A percentile compares a stretch with the other conserved stretches of the same genome.
Evolutionary conservation across 108 stramenopile genomes (phyloP).

Genomic region (Skeletonema tropicum): DNA sequence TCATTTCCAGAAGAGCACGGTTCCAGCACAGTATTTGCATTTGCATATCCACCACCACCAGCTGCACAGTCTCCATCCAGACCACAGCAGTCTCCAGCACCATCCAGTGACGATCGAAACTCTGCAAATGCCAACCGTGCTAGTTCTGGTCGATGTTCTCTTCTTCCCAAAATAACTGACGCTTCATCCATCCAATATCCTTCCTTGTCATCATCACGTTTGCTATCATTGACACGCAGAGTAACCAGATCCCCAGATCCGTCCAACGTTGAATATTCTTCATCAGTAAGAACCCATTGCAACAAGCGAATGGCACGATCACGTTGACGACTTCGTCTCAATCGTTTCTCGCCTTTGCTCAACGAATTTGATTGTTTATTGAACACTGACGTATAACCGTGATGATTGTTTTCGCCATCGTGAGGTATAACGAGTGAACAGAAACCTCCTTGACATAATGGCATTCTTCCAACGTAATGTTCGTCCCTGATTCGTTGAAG

Average conservation of each 20-base stretch:
- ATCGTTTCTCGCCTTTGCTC: conserved; percentile 44
- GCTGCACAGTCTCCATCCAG: conserved; percentile 10
- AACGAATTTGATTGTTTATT: conserved; percentile 2
- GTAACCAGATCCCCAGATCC: conserved; percentile 47
- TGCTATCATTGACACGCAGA: conserved; percentile 13
- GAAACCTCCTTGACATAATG: conserved; percentile 35
- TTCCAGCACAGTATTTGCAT: conserved; percentile 5
- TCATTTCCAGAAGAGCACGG: conserved; percentile 10
- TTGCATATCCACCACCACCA: not conserved
- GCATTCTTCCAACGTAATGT: not conserved
- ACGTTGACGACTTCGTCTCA: conserved; percentile 37
- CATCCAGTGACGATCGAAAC: conserved; percentile 22
- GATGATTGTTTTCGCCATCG: conserved; percentile 4
- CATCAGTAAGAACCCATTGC: conserved; percentile 39
- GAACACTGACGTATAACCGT: conserved; percentile 14
- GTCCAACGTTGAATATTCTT: conserved; percentile 38
- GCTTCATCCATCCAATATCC: conserved; percentile 32
- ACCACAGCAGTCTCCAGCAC: conserved; percentile 3
- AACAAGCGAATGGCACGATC: conserved; percentile 31
- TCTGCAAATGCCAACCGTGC: conserved; percentile 49
- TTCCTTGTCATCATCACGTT: not conserved
- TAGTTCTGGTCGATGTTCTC: conserved; percentile 50
- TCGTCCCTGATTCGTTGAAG: not conserved
- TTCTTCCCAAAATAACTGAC: conserved; percentile 31
- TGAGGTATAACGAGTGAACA: conserved; percentile 31